Percentiles rank a stretch among this genome's conserved stretches.
phyloP scores from a whole-genome alignment of 495 filamentous ascomycete genomes.

The Diplogelasinospora grovesii region DNA sequence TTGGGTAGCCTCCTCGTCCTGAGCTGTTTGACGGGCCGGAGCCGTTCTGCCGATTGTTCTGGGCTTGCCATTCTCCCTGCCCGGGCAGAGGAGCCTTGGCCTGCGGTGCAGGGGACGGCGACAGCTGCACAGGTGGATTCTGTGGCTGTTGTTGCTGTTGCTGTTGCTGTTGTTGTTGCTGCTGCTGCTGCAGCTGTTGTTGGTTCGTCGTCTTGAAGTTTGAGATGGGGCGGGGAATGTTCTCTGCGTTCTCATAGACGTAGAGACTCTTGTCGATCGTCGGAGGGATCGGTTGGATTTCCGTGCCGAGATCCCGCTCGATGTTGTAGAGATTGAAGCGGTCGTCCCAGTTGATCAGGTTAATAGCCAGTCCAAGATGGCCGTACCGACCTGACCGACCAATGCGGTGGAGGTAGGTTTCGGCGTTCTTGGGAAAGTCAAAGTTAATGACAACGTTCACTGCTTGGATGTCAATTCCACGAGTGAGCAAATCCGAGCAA shows the following conservation, averaged over 20 bases:
- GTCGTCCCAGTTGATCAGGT: constrained; percentile 99
- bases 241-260: constrained; percentile 94
- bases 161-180: constrained; percentile 15
- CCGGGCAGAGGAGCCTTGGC: constrained; percentile 3
- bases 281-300: constrained; percentile 91
- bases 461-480: constrained; percentile 98
- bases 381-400: constrained; percentile 96
- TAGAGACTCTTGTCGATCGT: constrained; percentile 97
- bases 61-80: constrained; percentile 21
- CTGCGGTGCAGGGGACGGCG: constrained; percentile 18
- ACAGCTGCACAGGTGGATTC: constrained; percentile 15
- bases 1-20: constrained; percentile 31
- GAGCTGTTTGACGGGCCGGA: constrained; percentile 13
- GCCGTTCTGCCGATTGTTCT: constrained; percentile 20
- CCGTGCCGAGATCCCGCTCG: constrained; percentile 92
- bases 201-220: constrained; percentile 31
- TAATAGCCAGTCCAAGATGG: constrained; percentile 95
- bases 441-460: constrained; percentile 99
- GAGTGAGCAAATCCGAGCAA: constrained; percentile 94
- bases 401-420: constrained; percentile 98
- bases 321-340: constrained; percentile 98
- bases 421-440: constrained; percentile 98
- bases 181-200: constrained; percentile 25
- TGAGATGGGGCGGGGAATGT: constrained; percentile 70
- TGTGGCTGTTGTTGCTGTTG: constrained; percentile 26